Base-by-base conservation (phyloP, 805 yeast genomes). In the Candida rishiriensis region DNA sequence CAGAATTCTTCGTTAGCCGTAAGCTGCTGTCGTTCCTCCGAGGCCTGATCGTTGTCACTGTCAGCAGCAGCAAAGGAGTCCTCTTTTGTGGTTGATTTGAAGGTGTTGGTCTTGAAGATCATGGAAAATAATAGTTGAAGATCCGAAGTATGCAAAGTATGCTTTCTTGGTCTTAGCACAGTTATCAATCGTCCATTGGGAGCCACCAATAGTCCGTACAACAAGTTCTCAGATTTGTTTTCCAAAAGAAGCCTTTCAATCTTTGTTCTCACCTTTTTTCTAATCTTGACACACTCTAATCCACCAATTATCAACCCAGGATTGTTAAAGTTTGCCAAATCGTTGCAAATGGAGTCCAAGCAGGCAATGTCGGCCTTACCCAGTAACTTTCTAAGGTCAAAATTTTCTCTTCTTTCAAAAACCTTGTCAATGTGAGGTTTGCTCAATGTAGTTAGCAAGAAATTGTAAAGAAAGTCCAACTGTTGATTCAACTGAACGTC, bases 141-240 rank as follows among this genome's bases (percentile, higher is more conserved):
- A 62, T 91, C 99, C 9, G 85, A 79, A 2, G 95, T 89, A 51
- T 85, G 85, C 31, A 91, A 61, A 7, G 83, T 75, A 61, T 91
- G 98, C 28, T 76, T 76, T 42, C 73, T 76, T 0, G 97, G 97
- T 39, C 95, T 72, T 53, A 88, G 64, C 1, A 83, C 81, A 5
- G 85, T 77, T 26, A 88, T 72, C 14, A 93, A 65, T 44, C 78
- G 70, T n/a, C 82, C 81, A 34, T 75, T 76, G 2, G 84, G 73
- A 2, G 79, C 79, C 3, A 86, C 75, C 1, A 91, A 63, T 38
- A 90, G 63, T 0, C 93, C 93, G 62, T 91, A 93, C 6, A 93
- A 65, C 11, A 90, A 61, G 30, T 82, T 79, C 3, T 72, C 73
- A 16, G 76, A 50, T 58, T 74, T 66, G 39, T 71, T 61, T n/a